Evolutionary conservation across 345 rosid species (phyloP).

Genomic region (Salix suchowensis): DNA sequence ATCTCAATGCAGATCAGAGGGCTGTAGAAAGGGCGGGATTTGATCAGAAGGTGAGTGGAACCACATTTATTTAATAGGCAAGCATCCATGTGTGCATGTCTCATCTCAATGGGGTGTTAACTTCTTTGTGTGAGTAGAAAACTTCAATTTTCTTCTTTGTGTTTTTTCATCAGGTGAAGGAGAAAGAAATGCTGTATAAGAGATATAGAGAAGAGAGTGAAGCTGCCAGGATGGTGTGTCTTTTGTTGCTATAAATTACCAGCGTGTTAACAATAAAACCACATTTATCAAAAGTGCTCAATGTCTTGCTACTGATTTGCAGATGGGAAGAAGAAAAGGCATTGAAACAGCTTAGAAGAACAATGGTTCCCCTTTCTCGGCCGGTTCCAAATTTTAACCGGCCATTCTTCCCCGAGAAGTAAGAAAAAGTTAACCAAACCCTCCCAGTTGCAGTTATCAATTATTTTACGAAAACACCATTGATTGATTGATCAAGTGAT

Average conservation of each 20-base stretch:
- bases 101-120: neutral
- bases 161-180: constrained; percentile 65
- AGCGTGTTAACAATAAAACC: no score
- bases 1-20: constrained; percentile 61
- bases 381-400: constrained; percentile 78
- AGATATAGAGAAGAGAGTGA: constrained; percentile 95
- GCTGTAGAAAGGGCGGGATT: constrained; percentile 84
- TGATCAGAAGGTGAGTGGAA: constrained; percentile 61
- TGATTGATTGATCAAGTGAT: no score
- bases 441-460: neutral
- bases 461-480: neutral
- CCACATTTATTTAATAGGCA: no score
- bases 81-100: neutral
- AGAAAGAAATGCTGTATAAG: constrained; percentile 77
- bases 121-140: neutral
- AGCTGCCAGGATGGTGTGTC: constrained; percentile 66
- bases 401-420: constrained; percentile 86
- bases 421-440: constrained; percentile 14
- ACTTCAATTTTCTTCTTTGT: neutral
- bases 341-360: constrained; percentile 78
- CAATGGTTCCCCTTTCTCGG: constrained; percentile 89
- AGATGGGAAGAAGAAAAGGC: constrained; percentile 90
- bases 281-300: no score
- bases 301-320: constrained; percentile 1
- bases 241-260: neutral